phyloP scores from a whole-genome alignment of 1,284 basidiomycete species.

The Stereum hirsutum region DNA sequence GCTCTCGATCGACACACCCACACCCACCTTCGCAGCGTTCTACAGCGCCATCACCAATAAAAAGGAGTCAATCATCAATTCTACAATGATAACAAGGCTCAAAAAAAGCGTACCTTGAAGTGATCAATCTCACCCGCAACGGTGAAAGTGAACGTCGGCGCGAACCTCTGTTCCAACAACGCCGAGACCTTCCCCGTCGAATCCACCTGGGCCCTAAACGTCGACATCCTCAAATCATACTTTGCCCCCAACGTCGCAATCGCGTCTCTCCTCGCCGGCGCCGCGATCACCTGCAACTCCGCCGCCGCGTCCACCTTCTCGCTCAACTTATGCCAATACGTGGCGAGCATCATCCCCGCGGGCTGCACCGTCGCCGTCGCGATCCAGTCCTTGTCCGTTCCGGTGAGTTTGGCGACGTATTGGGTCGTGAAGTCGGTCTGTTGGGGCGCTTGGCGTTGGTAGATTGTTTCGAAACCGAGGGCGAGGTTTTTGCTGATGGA shows the following conservation, averaged over 20 bases:
- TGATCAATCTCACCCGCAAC: slow-evolving; percentile 98
- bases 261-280: slow-evolving; percentile 80
- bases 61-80: neutral
- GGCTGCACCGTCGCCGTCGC: slow-evolving; percentile 89
- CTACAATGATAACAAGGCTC: neutral
- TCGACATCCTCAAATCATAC: slow-evolving; percentile 92
- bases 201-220: slow-evolving; percentile 89
- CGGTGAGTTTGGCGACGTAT: slow-evolving; percentile 84
- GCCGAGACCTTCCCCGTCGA: slow-evolving; percentile 92
- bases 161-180: slow-evolving; percentile 91
- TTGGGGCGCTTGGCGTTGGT: slow-evolving; percentile 72
- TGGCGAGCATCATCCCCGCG: slow-evolving; percentile 83
- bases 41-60: slow-evolving; percentile 22
- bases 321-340: slow-evolving; percentile 94
- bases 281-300: slow-evolving; percentile 80
- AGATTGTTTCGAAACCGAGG: slow-evolving; percentile 84
- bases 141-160: slow-evolving; percentile 91
- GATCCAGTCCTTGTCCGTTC: slow-evolving; percentile 75
- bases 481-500: slow-evolving; percentile 92
- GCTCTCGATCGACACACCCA: slow-evolving; percentile 95
- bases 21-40: slow-evolving; percentile 90
- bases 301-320: slow-evolving; percentile 99
- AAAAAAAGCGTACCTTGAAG: slow-evolving; percentile 64
- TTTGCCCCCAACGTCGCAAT: slow-evolving; percentile 91
- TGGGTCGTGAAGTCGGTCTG: slow-evolving; percentile 73